Percentiles rank a stretch among this genome's conserved stretches.
phyloP scores from a whole-genome alignment of 441 rosid species.

The Erodium trifolium region DNA sequence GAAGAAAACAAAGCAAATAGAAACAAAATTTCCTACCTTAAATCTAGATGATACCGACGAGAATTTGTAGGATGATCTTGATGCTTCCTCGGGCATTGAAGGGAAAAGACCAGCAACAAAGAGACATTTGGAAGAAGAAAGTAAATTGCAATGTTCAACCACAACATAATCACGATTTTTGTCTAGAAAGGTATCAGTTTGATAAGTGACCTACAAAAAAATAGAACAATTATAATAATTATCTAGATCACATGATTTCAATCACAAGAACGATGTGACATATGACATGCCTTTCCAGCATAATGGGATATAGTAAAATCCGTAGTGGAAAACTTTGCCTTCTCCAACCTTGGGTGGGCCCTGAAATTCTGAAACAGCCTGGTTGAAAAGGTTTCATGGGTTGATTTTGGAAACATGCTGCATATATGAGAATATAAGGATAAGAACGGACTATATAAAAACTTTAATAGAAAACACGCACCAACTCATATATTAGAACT shows the following conservation, averaged over 20 bases:
- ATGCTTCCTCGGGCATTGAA: conserved; percentile 63
- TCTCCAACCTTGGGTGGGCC: conserved; percentile 78
- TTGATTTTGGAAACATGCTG: conserved; percentile 98
- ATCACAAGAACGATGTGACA: background rate
- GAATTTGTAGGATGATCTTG: conserved; percentile 72
- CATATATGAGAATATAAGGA: conserved; percentile 17
- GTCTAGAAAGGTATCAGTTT: conserved; percentile 92
- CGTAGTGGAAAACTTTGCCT: conserved; percentile 86
- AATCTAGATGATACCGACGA: conserved; percentile 97
- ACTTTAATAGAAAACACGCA: conserved; percentile 10
- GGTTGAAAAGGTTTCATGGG: conserved; percentile 96
- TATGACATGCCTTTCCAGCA: conserved; percentile 83
- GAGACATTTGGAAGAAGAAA: conserved; percentile 82
- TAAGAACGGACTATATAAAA: conserved; percentile 5
- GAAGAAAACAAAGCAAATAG: background rate
- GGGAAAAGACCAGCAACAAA: conserved; percentile 86
- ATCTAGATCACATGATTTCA: background rate
- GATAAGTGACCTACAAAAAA: conserved; percentile 82
- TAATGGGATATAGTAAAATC: conserved; percentile 97
- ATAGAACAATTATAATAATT: background rate
- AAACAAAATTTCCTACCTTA: conserved; percentile 43
- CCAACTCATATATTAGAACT: conserved; percentile 25
- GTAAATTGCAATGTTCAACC: conserved; percentile 93
- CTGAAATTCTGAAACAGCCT: conserved; percentile 92
- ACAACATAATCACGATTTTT: conserved; percentile 98